These are phyloP conservation scores for Hanseniaspora occidentalis DNA, from an alignment of 805 yeast genomes.

Conservation along the genomic window DNA sequence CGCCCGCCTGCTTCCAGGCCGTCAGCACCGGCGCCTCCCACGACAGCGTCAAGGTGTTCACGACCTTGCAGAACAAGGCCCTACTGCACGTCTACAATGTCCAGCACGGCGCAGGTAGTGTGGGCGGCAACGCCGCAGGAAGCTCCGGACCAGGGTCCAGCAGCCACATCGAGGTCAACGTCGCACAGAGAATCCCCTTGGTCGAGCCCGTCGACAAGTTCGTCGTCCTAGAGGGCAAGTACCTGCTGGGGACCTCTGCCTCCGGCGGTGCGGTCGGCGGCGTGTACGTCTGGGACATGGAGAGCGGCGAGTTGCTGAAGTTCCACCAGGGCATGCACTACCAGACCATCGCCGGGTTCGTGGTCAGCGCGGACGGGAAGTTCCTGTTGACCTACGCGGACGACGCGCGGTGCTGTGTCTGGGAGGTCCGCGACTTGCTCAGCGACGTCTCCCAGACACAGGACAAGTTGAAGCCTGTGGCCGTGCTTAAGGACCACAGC, in stretches of 20 bases:
- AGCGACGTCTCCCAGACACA: conserved; percentile 17
- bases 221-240: conserved; percentile 19
- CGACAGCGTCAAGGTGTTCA: not conserved
- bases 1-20: not conserved
- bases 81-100: conserved; percentile 58
- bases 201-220: conserved; percentile 56
- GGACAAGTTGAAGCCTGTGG: conserved; percentile 41
- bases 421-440: conserved; percentile 57
- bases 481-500: conserved; percentile 47
- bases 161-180: conserved; percentile 30
- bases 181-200: conserved; percentile 69
- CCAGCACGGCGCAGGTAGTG: conserved; percentile 30
- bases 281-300: conserved; percentile 73
- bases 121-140: not conserved
- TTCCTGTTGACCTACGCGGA: conserved; percentile 63
- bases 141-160: conserved; percentile 10
- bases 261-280: conserved; percentile 36
- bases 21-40: not conserved
- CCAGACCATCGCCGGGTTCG: conserved; percentile 53
- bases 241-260: conserved; percentile 55
- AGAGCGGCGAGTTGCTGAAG: conserved; percentile 58
- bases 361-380: conserved; percentile 49
- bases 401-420: conserved; percentile 68
- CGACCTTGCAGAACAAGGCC: conserved; percentile 36
- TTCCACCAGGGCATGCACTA: conserved; percentile 72